Evolutionary conservation across 2,329 filamentous ascomycete genomes (phyloP).

Genomic region (Paramyrothecium sp.): DNA sequence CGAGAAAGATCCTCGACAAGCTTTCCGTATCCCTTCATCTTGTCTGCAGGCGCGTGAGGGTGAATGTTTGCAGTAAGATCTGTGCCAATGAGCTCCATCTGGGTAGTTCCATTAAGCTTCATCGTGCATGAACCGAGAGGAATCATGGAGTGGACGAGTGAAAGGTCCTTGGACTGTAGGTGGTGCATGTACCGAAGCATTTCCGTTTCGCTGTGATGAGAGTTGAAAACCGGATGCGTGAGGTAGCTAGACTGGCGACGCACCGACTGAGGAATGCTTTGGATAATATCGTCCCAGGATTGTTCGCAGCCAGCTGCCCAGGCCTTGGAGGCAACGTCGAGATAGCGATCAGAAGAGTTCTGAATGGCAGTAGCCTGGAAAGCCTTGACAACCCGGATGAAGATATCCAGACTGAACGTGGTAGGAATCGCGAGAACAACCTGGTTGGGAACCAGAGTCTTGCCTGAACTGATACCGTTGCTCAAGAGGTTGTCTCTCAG

Average conservation of each 20-base stretch:
- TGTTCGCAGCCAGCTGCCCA: conserved; percentile 34
- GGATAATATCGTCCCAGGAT: conserved; percentile 32
- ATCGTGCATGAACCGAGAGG: conserved; percentile 96
- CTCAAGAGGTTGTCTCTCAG: conserved; percentile 41
- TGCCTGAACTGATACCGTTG: conserved; percentile 73
- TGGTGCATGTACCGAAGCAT: conserved; percentile 91
- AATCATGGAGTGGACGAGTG: conserved; percentile 95
- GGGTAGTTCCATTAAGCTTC: conserved; percentile 93
- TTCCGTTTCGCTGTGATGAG: conserved; percentile 92
- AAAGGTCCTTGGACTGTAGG: conserved; percentile 90
- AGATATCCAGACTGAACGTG: conserved; percentile 19
- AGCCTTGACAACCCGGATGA: conserved; percentile 14
- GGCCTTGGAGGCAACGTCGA: conserved; percentile 35
- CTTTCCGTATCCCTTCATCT: conserved; percentile 65
- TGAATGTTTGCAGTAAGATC: conserved; percentile 77
- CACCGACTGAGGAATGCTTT: conserved; percentile 54
- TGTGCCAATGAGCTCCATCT: conserved; percentile 85
- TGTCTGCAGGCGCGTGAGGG: conserved; percentile 68
- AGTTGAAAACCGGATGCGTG: conserved; percentile 92
- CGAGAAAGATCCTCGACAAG: conserved; percentile 72
- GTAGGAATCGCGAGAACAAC: conserved; percentile 23
- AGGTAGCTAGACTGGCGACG: conserved; percentile 74
- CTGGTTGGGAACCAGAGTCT: conserved; percentile 36
- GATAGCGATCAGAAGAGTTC: conserved; percentile 16
- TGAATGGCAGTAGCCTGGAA: conserved; percentile 24